Conservation (phyloP, 495 filamentous ascomycete genomes). For the Daldinia loculata region DNA sequence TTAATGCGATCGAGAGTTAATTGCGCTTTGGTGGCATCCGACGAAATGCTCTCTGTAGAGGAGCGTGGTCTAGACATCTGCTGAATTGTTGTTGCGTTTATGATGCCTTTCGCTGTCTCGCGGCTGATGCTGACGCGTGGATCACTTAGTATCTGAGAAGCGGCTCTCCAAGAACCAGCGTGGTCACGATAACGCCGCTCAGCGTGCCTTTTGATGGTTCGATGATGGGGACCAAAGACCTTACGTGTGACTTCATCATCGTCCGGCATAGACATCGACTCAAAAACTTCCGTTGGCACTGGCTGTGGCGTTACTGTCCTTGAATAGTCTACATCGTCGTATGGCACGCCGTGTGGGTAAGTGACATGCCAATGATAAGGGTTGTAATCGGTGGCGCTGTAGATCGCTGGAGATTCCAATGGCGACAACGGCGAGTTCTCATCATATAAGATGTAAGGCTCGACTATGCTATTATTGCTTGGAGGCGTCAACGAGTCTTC, state of each 20-base stretch:
- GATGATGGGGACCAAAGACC: conserved; percentile 52
- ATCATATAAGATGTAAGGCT: conserved; percentile 41
- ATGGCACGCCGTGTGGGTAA: conserved; percentile 19
- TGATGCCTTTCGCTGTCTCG: conserved; percentile 49
- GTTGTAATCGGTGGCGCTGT: conserved; percentile 37
- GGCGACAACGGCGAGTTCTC: conserved; percentile 37
- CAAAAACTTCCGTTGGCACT: conserved; percentile 41
- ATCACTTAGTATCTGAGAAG: conserved; percentile 53
- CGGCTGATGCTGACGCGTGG: conserved; percentile 57
- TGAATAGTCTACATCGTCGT: conserved; percentile 31
- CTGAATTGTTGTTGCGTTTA: conserved; percentile 27
- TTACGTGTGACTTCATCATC: conserved; percentile 40
- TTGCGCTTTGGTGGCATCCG: conserved; percentile 51
- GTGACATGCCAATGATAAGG: conserved; percentile 48
- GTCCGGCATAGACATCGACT: conserved; percentile 45
- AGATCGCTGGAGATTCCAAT: conserved; percentile 41
- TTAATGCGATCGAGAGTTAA: conserved; percentile 53
- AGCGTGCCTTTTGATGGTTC: conserved; percentile 54
- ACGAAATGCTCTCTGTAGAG: conserved; percentile 42
- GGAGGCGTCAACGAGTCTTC: conserved; percentile 50
- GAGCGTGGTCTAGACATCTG: conserved; percentile 30
- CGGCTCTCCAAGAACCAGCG: conserved; percentile 58
- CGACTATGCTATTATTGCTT: conserved; percentile 48
- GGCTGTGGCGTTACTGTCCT: conserved; percentile 44
- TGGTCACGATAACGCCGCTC: conserved; percentile 57